Evolutionary conservation across 345 rosid species (phyloP).

Genomic region (Nephelium lappaceum): DNA sequence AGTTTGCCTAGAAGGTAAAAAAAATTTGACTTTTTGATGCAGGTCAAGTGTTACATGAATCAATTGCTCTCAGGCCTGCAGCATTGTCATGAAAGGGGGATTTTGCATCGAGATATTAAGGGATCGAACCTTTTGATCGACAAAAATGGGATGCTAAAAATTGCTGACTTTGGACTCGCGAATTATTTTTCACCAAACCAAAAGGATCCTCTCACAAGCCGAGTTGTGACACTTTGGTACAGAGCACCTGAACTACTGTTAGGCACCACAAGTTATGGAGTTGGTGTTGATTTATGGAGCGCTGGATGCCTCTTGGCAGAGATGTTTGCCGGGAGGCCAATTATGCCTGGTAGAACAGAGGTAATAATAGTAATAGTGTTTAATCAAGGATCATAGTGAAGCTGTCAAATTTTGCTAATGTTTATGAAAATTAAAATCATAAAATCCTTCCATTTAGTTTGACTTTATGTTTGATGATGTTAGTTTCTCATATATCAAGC

Average conservation of each 20-base stretch:
- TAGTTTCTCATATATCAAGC: constrained; percentile 8
- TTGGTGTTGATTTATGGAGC: constrained; percentile 72
- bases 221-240: constrained; percentile 70
- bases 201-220: constrained; percentile 54
- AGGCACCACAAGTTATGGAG: constrained; percentile 59
- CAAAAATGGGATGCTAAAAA: constrained; percentile 53
- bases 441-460: too few relatives aligned
- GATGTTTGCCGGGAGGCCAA: constrained; percentile 57
- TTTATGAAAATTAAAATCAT: too few relatives aligned
- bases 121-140: constrained; percentile 67
- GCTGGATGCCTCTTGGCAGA: constrained; percentile 73
- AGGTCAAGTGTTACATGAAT: constrained; percentile 63
- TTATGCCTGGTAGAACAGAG: constrained; percentile 68
- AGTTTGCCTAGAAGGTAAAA: constrained; percentile 7
- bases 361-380: constrained; percentile 20
- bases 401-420: neutral
- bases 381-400: neutral
- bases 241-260: constrained; percentile 67
- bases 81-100: constrained; percentile 64
- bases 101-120: constrained; percentile 62
- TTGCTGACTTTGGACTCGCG: constrained; percentile 70
- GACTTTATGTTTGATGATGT: neutral
- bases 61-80: constrained; percentile 65
- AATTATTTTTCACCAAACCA: constrained; percentile 40
- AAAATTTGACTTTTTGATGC: constrained; percentile 24